A percentile compares a stretch with the other conserved stretches of the same genome.
phyloP scores from a whole-genome alignment of 495 filamentous ascomycete genomes.

The Trichodelitschia bisporula region DNA sequence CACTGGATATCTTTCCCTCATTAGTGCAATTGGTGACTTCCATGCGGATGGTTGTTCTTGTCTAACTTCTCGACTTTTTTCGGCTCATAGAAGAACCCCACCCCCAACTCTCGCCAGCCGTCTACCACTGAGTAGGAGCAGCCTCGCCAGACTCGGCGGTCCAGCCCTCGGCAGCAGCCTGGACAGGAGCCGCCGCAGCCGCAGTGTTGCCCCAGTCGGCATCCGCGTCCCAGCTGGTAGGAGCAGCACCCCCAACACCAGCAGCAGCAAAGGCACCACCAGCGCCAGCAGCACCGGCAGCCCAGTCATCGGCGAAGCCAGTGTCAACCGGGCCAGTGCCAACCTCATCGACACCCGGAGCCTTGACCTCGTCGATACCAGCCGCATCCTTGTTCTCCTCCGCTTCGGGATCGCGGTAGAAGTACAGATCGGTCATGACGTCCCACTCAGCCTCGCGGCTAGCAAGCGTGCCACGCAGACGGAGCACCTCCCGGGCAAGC shows the following conservation, averaged over 20 bases:
- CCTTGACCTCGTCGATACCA: constrained; percentile 25
- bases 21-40: constrained; percentile 64
- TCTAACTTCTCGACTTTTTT: too few relatives aligned
- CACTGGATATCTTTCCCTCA: constrained; percentile 92
- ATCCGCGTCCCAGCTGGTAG: constrained; percentile 55
- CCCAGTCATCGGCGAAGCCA: constrained; percentile 63
- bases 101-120: too few relatives aligned
- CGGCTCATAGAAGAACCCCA: too few relatives aligned
- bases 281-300: constrained; percentile 33
- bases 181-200: constrained; percentile 28
- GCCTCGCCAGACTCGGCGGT: too few relatives aligned
- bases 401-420: constrained; percentile 98
- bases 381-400: constrained; percentile 74
- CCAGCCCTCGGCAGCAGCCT: constrained; percentile 41
- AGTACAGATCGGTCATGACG: constrained; percentile 98
- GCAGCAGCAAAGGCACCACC: constrained; percentile 37
- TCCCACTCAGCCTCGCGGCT: constrained; percentile 93
- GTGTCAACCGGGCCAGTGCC: constrained; percentile 52
- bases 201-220: constrained; percentile 55
- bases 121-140: constrained; percentile 10
- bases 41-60: too few relatives aligned
- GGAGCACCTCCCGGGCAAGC: constrained; percentile 96
- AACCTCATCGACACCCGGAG: constrained; percentile 61
- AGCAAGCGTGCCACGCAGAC: constrained; percentile 85
- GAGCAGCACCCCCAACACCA: constrained; percentile 29